These are phyloP conservation scores for Blastobotrys malaysiensis DNA, from an alignment of 1,139 yeast species.

Conservation along the genomic window DNA sequence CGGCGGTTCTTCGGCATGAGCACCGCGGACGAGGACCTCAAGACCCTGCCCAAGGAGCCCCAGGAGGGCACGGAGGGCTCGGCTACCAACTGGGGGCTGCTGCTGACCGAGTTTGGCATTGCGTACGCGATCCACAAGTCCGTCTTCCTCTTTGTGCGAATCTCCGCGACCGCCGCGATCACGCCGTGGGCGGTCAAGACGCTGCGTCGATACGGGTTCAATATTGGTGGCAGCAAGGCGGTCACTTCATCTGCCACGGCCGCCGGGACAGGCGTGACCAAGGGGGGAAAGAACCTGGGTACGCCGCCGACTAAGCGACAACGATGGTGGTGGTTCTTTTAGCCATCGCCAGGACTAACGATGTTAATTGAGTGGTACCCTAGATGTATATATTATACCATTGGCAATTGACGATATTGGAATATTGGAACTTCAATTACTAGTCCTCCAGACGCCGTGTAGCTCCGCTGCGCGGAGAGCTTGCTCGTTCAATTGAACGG, in stretches of 20 bases:
- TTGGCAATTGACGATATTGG: no score
- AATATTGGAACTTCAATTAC: no score
- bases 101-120: slow-evolving; percentile 71
- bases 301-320: slow-evolving; percentile 45
- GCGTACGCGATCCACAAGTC: slow-evolving; percentile 95
- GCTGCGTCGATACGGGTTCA: slow-evolving; percentile 74
- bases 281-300: slow-evolving; percentile 42
- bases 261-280: slow-evolving; percentile 34
- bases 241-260: slow-evolving; percentile 25
- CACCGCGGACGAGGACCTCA: slow-evolving; percentile 26
- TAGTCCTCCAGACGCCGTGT: no score
- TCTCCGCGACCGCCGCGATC: slow-evolving; percentile 88
- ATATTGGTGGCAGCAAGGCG: slow-evolving; percentile 52
- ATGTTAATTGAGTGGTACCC: no score
- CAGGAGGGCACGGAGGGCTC: slow-evolving; percentile 13
- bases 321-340: slow-evolving; percentile 64
- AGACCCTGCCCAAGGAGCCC: slow-evolving; percentile 19
- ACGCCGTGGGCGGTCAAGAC: slow-evolving; percentile 72
- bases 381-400: neutral
- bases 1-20: slow-evolving; percentile 40
- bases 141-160: slow-evolving; percentile 62
- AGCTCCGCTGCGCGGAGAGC: no score
- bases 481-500: no score
- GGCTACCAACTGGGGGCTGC: slow-evolving; percentile 32
- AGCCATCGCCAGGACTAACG: neutral